Conservation (phyloP, 2,329 filamentous ascomycete species). For the Colletotrichum euphorbiae region DNA sequence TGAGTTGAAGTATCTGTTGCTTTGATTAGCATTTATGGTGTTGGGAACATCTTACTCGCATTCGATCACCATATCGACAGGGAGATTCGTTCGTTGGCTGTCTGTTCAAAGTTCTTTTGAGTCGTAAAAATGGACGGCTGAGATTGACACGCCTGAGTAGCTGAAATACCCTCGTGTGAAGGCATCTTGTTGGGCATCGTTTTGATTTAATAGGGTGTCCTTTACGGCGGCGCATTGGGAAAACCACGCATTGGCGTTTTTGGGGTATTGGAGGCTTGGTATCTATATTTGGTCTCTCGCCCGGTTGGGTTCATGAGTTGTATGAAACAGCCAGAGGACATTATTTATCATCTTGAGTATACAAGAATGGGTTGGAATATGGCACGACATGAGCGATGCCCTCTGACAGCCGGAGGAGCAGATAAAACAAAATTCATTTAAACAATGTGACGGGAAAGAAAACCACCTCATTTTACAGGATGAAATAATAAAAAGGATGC, state of each 20-base stretch:
- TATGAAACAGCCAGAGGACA: constrained; percentile 21
- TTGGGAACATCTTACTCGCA: no score
- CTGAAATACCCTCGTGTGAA: constrained; percentile 40
- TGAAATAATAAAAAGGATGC: not conserved
- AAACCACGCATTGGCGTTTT: constrained; percentile 21
- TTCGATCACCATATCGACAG: no score
- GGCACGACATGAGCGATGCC: constrained; percentile 24
- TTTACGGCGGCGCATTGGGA: constrained; percentile 28
- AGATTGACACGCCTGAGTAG: constrained; percentile 29
- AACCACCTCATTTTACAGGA: not conserved
- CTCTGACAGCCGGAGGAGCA: constrained; percentile 3
- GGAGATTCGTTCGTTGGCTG: not conserved
- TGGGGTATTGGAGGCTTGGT: constrained; percentile 9
- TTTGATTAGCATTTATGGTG: no score
- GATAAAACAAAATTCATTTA: constrained; percentile 17
- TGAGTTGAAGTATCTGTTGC: not conserved
- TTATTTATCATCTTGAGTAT: constrained; percentile 13
- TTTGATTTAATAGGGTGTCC: constrained; percentile 19
- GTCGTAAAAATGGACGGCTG: constrained; percentile 6
- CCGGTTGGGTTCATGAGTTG: constrained; percentile 18
- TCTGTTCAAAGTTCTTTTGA: constrained; percentile 10
- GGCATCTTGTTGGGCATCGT: constrained; percentile 34
- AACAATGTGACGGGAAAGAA: not conserved
- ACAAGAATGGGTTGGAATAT: not conserved
- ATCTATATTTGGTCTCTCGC: constrained; percentile 18